Percentiles rank a stretch among this genome's conserved stretches.
Conservation (phyloP, 78 protist species). For the Monocercomonoides exilis region DNA sequence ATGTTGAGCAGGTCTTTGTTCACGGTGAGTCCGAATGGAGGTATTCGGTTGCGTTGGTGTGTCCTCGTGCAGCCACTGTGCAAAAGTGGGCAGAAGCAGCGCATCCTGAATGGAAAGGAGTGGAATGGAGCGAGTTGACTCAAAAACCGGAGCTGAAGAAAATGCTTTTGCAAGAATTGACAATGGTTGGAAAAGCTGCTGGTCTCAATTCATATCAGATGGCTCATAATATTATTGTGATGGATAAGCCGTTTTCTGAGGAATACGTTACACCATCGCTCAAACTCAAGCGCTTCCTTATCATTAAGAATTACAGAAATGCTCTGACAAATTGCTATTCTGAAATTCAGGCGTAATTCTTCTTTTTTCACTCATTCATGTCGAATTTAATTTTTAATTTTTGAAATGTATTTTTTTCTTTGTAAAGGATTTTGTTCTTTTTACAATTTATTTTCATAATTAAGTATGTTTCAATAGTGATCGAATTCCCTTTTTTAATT, state of each 20-base stretch:
- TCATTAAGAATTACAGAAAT: neutral
- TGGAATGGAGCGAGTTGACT: neutral
- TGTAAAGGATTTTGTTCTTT: too few species aligned
- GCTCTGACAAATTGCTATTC: too few species aligned
- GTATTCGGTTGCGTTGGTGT: neutral
- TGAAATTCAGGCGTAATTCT: too few species aligned
- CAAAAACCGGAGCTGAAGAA: neutral
- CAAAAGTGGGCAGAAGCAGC: neutral
- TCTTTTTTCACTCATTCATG: too few species aligned
- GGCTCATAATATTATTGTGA: neutral
- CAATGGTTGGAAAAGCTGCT: neutral
- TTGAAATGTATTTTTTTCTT: too few species aligned
- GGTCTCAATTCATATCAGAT: neutral
- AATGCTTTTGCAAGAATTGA: neutral
- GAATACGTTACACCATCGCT: constrained; percentile 3
- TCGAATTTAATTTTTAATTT: too few species aligned
- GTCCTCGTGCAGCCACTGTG: neutral
- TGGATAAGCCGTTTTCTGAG: neutral
- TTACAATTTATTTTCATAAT: too few species aligned
- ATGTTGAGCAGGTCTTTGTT: neutral
- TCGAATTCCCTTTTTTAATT: too few species aligned
- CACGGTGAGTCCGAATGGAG: neutral
- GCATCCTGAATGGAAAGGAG: neutral
- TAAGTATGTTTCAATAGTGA: too few species aligned
- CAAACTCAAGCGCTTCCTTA: constrained; percentile 2